Evolutionary conservation across 2,329 filamentous ascomycete genomes (phyloP).

Genomic region (Aotearoamyces nothofagi): DNA sequence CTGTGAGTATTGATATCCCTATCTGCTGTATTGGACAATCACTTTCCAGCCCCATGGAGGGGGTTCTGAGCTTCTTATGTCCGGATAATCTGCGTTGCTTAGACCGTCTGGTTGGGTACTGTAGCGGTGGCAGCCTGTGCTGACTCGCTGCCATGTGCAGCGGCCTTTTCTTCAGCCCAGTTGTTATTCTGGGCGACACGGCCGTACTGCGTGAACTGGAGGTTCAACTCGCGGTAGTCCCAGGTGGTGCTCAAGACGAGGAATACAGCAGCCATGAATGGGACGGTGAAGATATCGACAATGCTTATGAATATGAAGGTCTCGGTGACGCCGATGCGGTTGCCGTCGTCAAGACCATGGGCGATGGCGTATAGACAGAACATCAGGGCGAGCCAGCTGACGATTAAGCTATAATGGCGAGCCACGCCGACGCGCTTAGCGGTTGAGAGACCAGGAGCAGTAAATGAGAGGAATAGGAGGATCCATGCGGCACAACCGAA

Average conservation of each 20-base stretch:
- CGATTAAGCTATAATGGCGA: constrained; percentile 36
- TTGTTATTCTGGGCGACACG: no score
- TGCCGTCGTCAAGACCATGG: constrained; percentile 49
- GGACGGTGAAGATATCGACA: constrained; percentile 48
- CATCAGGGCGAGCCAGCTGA: constrained; percentile 39
- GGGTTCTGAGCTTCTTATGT: no score
- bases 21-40: no score
- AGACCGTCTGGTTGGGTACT: no score
- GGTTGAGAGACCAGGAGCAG: constrained; percentile 43
- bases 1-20: no score
- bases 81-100: no score
- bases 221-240: constrained; percentile 11
- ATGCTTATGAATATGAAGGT: constrained; percentile 55
- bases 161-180: no score
- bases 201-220: constrained; percentile 16
- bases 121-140: no score
- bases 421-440: constrained; percentile 37
- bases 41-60: no score
- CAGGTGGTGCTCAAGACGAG: constrained; percentile 6
- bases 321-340: constrained; percentile 45
- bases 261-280: constrained; percentile 19
- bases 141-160: no score
- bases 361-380: constrained; percentile 50
- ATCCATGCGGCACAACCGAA: constrained; percentile 58
- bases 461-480: constrained; percentile 56